Evolutionary conservation across 106 monocot species (phyloP).

Genomic region (Dendrobium huoshanense): DNA sequence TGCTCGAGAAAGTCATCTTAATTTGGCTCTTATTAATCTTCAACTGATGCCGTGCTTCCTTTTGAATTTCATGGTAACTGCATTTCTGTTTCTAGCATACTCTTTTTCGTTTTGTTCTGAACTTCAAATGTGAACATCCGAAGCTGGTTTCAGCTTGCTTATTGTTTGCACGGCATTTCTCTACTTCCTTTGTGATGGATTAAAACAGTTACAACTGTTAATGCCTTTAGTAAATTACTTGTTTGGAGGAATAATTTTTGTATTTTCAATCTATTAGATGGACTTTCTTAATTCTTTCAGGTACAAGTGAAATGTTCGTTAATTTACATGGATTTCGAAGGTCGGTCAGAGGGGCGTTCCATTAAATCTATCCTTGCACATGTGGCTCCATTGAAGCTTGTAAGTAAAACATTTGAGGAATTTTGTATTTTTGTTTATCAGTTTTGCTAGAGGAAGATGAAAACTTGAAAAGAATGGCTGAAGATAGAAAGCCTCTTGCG

Average conservation of each 20-base stretch:
- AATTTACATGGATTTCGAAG: slow-evolving; percentile 95
- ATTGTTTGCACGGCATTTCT: not conserved
- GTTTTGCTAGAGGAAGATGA: not conserved
- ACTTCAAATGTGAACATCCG: not conserved
- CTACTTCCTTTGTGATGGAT: not conserved
- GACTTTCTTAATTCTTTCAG: slow-evolving; percentile 29
- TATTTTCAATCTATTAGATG: not conserved
- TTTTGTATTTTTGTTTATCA: not conserved
- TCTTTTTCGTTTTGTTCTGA: not conserved
- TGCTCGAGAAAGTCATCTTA: not conserved
- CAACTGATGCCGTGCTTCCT: not conserved
- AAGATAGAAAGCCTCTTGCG: too few species aligned
- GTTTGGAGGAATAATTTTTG: not conserved
- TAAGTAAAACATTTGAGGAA: slow-evolving; percentile 17
- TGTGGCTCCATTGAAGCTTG: slow-evolving; percentile 92
- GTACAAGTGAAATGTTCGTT: slow-evolving; percentile 91
- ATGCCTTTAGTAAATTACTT: not conserved
- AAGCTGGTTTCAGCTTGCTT: not conserved
- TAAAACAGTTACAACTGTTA: not conserved
- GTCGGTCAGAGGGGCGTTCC: slow-evolving; percentile 97
- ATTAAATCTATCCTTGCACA: slow-evolving; percentile 86
- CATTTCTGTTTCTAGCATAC: not conserved
- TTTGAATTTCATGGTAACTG: not conserved
- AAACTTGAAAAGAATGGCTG: too few species aligned
- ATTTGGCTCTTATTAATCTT: not conserved